Conservation (phyloP, 192 early-diverging fungal genomes). For the Fimicolochytrium jonesii region DNA sequence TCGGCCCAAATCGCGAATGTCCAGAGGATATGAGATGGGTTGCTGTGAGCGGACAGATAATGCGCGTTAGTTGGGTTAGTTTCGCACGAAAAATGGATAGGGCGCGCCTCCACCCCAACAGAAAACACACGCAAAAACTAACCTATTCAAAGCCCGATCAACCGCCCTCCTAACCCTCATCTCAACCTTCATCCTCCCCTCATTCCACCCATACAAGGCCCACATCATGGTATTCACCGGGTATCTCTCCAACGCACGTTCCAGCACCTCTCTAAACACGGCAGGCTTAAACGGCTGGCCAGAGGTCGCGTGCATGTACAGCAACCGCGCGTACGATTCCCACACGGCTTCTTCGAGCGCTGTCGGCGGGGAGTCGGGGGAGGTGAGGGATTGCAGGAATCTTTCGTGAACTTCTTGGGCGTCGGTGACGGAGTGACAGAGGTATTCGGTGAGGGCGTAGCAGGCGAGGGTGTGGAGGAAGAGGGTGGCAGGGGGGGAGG, state of each 20-base stretch:
- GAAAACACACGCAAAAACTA: too few relatives aligned
- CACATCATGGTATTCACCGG: conserved; percentile 56
- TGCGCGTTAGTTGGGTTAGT: too few relatives aligned
- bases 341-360: conserved; percentile 25
- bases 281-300: conserved; percentile 40
- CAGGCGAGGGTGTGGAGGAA: conserved; percentile 4
- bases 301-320: conserved; percentile 11
- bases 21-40: conserved; percentile 54
- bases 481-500: background rate
- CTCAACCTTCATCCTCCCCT: conserved; percentile 55
- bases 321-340: conserved; percentile 19
- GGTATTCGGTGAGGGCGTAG: conserved; percentile 23
- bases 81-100: too few relatives aligned
- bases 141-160: too few relatives aligned
- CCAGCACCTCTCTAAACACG: conserved; percentile 38
- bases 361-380: background rate
- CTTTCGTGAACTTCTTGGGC: conserved; percentile 11
- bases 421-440: conserved; percentile 14
- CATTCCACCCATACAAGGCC: conserved; percentile 55
- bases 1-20: conserved; percentile 53
- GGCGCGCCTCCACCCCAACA: too few relatives aligned
- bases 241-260: conserved; percentile 43
- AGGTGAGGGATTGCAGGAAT: background rate
- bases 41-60: too few relatives aligned
- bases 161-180: conserved; percentile 49